These are phyloP conservation scores for Sphagnurus paluster DNA, from an alignment of 1,284 basidiomycete species.

Conservation along the genomic window DNA sequence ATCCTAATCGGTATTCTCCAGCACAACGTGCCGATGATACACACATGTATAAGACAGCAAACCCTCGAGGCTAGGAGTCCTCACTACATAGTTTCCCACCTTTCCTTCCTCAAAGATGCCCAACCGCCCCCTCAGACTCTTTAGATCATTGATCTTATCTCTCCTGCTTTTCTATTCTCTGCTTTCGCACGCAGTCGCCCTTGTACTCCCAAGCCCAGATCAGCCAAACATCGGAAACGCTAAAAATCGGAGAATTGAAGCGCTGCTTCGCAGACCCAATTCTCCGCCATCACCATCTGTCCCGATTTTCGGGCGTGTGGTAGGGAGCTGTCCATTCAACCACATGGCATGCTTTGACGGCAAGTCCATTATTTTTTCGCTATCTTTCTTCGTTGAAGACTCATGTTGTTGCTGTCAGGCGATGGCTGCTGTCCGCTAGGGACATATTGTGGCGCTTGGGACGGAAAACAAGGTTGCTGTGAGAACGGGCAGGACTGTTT, in stretches of 20 bases:
- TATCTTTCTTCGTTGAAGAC: not conserved
- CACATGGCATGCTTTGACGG: conserved; percentile 5
- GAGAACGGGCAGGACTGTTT: conserved; percentile 18
- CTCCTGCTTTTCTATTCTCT: conserved; percentile 2
- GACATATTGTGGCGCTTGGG: conserved; percentile 23
- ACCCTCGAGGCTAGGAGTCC: no score
- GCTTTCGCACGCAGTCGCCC: not conserved
- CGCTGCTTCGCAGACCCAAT: conserved; percentile 13
- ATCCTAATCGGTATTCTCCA: no score
- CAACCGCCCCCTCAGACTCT: no score
- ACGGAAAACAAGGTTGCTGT: conserved; percentile 22
- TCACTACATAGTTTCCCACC: no score
- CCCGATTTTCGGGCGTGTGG: conserved; percentile 7
- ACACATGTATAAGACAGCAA: no score
- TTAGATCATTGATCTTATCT: no score
- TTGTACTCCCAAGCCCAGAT: not conserved
- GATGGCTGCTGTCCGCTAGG: conserved; percentile 21
- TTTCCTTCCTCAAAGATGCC: no score
- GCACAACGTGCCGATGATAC: no score
- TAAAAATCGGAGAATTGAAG: conserved; percentile 7
- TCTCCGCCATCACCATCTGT: conserved; percentile 1
- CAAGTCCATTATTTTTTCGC: conserved; percentile 1
- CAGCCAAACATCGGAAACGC: conserved; percentile 2
- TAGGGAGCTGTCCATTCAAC: conserved; percentile 6
- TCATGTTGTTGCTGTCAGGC: conserved; percentile 7